Percentiles rank a stretch among this genome's conserved stretches.
phyloP scores from a whole-genome alignment of 805 yeast genomes.

The Yamadazyma sp. region DNA sequence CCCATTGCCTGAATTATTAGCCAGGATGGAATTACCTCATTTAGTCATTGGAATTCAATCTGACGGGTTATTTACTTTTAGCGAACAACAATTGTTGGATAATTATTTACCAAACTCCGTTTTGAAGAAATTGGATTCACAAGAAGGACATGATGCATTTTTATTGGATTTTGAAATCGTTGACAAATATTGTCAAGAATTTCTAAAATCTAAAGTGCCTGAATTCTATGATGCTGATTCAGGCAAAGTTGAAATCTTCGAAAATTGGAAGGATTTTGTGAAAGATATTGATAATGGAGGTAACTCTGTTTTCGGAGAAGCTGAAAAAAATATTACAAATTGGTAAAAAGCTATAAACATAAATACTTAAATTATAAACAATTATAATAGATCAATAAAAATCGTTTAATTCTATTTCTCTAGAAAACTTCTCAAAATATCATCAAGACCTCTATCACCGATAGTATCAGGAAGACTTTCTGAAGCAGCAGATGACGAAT shows the following conservation, averaged over 20 bases:
- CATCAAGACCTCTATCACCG: not conserved
- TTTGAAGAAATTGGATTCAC: conserved; percentile 75
- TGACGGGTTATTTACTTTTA: conserved; percentile 88
- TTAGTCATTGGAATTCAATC: conserved; percentile 85
- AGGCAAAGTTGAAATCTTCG: conserved; percentile 41
- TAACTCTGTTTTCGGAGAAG: conserved; percentile 84
- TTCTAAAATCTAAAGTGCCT: conserved; percentile 55
- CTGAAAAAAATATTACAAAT: conserved; percentile 81
- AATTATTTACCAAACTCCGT: conserved; percentile 65
- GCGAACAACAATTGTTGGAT: conserved; percentile 87
- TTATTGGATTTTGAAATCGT: conserved; percentile 83
- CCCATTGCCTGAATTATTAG: conserved; percentile 51
- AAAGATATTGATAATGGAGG: conserved; percentile 42
- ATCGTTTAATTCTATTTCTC: not conserved
- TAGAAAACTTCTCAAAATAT: conserved; percentile 5
- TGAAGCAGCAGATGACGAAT: not conserved
- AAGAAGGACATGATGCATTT: conserved; percentile 98
- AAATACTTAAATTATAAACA: too few relatives aligned
- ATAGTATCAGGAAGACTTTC: not conserved
- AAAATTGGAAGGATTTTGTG: conserved; percentile 40
- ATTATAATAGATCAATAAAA: not conserved
- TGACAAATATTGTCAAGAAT: conserved; percentile 65
- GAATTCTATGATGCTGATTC: conserved; percentile 47
- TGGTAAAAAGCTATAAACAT: conserved; percentile 52
- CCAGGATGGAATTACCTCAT: conserved; percentile 66